Evolutionary conservation across 345 rosid species (phyloP).

Genomic region (Turnera subulata): DNA sequence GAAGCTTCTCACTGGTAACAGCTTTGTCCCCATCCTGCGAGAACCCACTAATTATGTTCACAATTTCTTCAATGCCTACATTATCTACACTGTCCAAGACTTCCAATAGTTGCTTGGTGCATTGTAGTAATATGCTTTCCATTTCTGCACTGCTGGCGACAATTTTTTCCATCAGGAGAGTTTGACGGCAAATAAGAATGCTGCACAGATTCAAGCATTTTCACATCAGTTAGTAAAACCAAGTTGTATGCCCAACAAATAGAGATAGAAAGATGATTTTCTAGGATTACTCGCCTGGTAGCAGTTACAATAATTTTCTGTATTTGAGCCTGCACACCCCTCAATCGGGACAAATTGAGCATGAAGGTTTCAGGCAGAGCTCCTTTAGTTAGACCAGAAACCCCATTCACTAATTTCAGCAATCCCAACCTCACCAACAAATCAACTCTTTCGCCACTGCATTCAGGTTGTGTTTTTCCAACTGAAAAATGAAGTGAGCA

Average conservation of each 20-base stretch:
- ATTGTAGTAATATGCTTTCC: conserved; percentile 47
- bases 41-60: conserved; percentile 40
- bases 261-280: not conserved
- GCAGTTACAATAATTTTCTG: conserved; percentile 75
- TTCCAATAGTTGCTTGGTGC: conserved; percentile 37
- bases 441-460: conserved; percentile 63
- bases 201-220: conserved; percentile 33
- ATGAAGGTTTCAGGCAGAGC: conserved; percentile 64
- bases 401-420: conserved; percentile 61
- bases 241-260: not conserved
- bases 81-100: conserved; percentile 47
- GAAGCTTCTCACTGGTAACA: conserved; percentile 24
- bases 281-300: conserved; percentile 43
- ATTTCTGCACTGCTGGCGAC: conserved; percentile 44
- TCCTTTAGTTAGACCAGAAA: conserved; percentile 56
- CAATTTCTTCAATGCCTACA: conserved; percentile 56
- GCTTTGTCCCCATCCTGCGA: conserved; percentile 24
- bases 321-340: conserved; percentile 66
- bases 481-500: not conserved
- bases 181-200: conserved; percentile 77
- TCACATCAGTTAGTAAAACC: not conserved
- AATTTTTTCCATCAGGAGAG: conserved; percentile 47
- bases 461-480: conserved; percentile 19
- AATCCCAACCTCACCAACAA: conserved; percentile 68
- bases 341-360: conserved; percentile 65